Percentiles rank a stretch among this genome's conserved stretches.
phyloP scores from a whole-genome alignment of 495 filamentous ascomycete species.

The Penicillium canescens region DNA sequence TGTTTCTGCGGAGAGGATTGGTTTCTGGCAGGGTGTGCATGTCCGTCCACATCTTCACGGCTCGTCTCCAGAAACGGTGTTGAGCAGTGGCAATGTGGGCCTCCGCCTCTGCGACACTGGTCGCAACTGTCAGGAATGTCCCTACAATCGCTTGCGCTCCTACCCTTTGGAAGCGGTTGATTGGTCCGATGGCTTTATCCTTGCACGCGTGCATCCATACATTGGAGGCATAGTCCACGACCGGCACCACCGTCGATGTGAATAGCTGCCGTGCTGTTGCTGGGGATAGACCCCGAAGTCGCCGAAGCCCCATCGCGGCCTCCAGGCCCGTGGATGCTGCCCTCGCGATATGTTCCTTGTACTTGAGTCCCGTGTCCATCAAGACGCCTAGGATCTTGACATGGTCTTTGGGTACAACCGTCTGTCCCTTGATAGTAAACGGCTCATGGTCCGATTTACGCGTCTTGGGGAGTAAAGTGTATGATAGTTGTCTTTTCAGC shows the following conservation, averaged over 20 bases:
- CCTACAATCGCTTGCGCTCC: conserved; percentile 28
- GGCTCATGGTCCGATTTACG: conserved; percentile 19
- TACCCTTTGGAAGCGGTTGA: conserved; percentile 27
- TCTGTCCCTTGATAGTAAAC: conserved; percentile 28
- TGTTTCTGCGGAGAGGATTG: no score
- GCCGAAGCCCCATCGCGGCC: conserved; percentile 31
- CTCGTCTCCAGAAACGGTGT: conserved; percentile 17
- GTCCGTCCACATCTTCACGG: conserved; percentile 20
- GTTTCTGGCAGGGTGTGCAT: no score
- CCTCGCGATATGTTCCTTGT: conserved; percentile 5
- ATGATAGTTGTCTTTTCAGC: conserved; percentile 29
- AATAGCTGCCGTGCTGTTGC: conserved; percentile 32
- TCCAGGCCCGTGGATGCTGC: conserved; percentile 30
- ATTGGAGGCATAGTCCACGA: conserved; percentile 38
- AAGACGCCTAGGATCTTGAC: conserved; percentile 26
- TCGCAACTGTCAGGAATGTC: not conserved
- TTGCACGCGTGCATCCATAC: no score
- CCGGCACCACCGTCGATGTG: conserved; percentile 25
- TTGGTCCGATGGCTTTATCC: no score
- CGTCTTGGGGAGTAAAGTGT: conserved; percentile 24
- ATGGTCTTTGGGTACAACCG: conserved; percentile 17
- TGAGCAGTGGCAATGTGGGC: conserved; percentile 12
- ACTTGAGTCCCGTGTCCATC: conserved; percentile 25
- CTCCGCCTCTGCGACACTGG: no score
- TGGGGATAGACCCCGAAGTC: conserved; percentile 27